phyloP scores from a whole-genome alignment of 169 alveolate species.

The Babesia ovis region DNA sequence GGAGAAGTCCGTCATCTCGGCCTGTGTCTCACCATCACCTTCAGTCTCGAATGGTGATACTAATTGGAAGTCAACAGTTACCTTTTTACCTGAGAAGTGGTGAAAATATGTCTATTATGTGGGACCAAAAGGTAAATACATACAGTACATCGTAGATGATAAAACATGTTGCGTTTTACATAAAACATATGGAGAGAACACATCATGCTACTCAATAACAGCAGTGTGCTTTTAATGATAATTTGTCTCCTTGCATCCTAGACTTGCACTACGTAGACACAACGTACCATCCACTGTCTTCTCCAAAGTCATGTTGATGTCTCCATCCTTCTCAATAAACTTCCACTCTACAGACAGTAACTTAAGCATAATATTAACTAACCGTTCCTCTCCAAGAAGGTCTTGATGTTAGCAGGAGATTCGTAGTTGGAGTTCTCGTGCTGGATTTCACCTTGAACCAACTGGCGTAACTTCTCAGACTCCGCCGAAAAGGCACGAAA shows the following conservation, averaged over 20 bases:
- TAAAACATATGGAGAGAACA: too few relatives aligned
- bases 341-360: conserved; percentile 70
- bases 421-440: conserved; percentile 82
- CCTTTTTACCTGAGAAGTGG: conserved; percentile 51
- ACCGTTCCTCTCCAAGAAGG: conserved; percentile 71
- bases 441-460: conserved; percentile 78
- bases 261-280: not conserved
- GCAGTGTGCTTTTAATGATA: too few relatives aligned
- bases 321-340: conserved; percentile 80
- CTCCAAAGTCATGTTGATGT: conserved; percentile 81
- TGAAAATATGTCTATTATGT: too few relatives aligned
- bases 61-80: conserved; percentile 80
- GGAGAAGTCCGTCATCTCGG: conserved; percentile 87
- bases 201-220: too few relatives aligned
- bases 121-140: too few relatives aligned
- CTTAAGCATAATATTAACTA: not conserved
- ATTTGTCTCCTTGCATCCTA: too few relatives aligned
- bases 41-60: conserved; percentile 84
- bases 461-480: conserved; percentile 75
- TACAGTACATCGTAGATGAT: too few relatives aligned
- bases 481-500: conserved; percentile 70
- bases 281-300: conserved; percentile 78
- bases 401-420: conserved; percentile 75
- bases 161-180: too few relatives aligned
- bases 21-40: conserved; percentile 84